Percentiles rank a stretch among this genome's conserved stretches.
Conservation (phyloP, 148 eudicot genomes). For the Spergularia marina region DNA sequence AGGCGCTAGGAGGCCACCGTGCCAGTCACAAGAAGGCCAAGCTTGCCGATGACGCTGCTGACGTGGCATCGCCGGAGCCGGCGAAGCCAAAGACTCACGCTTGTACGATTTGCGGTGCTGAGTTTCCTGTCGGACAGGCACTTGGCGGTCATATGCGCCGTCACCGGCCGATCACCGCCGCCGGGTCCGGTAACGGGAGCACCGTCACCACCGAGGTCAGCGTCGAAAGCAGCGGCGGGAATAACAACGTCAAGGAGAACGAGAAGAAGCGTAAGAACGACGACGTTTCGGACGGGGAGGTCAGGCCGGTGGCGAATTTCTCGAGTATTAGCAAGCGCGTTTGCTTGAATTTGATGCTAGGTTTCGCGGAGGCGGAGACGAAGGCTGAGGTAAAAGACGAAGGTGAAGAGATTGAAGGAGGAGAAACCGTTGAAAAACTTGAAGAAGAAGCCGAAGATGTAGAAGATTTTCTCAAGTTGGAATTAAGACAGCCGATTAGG, state of each 20-base stretch:
- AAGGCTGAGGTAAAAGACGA: neutral
- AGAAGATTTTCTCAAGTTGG: neutral
- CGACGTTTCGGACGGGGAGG: neutral
- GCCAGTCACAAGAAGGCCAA: slow-evolving; percentile 54
- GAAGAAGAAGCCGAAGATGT: neutral
- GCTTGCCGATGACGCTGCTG: slow-evolving; percentile 2
- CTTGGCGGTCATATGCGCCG: slow-evolving; percentile 66
- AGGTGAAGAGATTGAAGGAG: slow-evolving; percentile 5
- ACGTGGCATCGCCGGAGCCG: neutral
- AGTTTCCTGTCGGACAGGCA: slow-evolving; percentile 52
- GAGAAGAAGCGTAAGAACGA: neutral
- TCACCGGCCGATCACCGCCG: slow-evolving; percentile 21
- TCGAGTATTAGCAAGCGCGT: neutral
- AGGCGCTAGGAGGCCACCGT: slow-evolving; percentile 70
- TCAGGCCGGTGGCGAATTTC: neutral
- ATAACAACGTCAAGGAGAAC: neutral
- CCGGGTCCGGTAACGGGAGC: neutral
- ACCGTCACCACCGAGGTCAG: slow-evolving; percentile 7
- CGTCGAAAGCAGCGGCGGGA: slow-evolving; percentile 7
- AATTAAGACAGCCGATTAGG: slow-evolving; percentile 11
- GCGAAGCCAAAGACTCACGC: slow-evolving; percentile 34
- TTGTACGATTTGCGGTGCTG: slow-evolving; percentile 44
- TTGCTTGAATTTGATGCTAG: neutral
- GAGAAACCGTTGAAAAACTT: neutral
- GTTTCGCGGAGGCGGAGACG: neutral